Conservation (phyloP, 306 rosid species). For the Rosa lucieae region DNA sequence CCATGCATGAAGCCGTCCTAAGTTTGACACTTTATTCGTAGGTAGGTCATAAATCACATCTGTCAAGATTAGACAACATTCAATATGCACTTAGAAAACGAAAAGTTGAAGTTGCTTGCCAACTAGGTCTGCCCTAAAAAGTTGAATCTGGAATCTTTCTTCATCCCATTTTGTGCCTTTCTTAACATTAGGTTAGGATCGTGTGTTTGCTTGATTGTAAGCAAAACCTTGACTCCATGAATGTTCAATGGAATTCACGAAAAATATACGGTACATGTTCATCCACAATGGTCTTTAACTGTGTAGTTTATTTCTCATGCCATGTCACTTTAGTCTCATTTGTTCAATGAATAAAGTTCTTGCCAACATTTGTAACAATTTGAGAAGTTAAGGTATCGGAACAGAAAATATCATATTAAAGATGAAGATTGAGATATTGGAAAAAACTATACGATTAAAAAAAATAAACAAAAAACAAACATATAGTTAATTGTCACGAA, state of each 20-base stretch:
- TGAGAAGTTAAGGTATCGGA: neutral
- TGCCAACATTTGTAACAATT: neutral
- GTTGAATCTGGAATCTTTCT: slow-evolving; percentile 8
- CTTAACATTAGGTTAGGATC: neutral
- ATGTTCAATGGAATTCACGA: neutral
- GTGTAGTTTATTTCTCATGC: neutral
- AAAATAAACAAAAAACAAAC: too few species aligned
- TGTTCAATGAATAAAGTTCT: neutral
- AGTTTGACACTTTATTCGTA: neutral
- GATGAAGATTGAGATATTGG: neutral
- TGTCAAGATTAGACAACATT: slow-evolving; percentile 13
- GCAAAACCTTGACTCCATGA: neutral
- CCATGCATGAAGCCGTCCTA: slow-evolving; percentile 11
- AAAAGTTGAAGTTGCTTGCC: slow-evolving; percentile 4
- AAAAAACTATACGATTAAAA: neutral
- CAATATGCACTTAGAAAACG: slow-evolving; percentile 4
- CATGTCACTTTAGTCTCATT: neutral
- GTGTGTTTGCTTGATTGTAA: neutral
- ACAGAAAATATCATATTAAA: too few species aligned
- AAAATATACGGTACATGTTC: neutral
- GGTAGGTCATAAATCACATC: neutral
- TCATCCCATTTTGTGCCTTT: neutral
- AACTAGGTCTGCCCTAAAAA: neutral
- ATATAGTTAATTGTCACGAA: too few species aligned
- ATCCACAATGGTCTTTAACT: neutral